phyloP scores from a whole-genome alignment of 495 filamentous ascomycete genomes.

The Cudoniella acicularis region DNA sequence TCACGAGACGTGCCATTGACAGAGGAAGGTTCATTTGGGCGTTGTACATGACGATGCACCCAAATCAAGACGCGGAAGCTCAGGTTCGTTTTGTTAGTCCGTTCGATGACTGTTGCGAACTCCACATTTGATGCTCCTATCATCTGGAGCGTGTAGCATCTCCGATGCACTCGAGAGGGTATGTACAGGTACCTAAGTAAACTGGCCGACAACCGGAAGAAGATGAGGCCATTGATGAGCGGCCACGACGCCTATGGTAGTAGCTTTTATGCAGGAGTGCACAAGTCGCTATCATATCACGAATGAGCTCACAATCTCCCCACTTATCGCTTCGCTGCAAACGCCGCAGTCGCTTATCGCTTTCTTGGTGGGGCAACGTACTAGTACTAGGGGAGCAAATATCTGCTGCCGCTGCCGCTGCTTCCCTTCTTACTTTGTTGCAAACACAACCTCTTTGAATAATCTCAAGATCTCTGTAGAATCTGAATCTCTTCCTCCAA shows the following conservation, averaged over 20 bases:
- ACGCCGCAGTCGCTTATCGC: neutral
- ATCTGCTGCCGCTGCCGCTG: neutral
- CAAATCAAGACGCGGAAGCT: too few relatives aligned
- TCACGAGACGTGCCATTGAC: too few relatives aligned
- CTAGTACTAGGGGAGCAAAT: too few relatives aligned
- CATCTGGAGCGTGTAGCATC: neutral
- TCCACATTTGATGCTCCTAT: neutral
- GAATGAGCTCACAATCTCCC: neutral
- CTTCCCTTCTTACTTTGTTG: neutral
- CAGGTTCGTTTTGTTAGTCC: too few relatives aligned
- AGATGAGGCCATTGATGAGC: neutral
- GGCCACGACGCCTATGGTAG: neutral
- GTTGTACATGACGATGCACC: too few relatives aligned
- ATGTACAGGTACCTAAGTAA: neutral
- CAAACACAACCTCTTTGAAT: constrained; percentile 2
- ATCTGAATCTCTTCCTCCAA: neutral
- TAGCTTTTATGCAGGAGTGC: neutral
- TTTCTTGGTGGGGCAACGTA: constrained; percentile 1
- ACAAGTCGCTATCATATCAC: neutral
- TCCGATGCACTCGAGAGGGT: neutral
- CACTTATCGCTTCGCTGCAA: too few relatives aligned
- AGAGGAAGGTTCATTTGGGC: too few relatives aligned
- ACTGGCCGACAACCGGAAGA: neutral
- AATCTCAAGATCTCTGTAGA: neutral
- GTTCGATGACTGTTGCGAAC: neutral